Conservation (phyloP, 2,329 filamentous ascomycete species). For the Diaporthe eres region DNA sequence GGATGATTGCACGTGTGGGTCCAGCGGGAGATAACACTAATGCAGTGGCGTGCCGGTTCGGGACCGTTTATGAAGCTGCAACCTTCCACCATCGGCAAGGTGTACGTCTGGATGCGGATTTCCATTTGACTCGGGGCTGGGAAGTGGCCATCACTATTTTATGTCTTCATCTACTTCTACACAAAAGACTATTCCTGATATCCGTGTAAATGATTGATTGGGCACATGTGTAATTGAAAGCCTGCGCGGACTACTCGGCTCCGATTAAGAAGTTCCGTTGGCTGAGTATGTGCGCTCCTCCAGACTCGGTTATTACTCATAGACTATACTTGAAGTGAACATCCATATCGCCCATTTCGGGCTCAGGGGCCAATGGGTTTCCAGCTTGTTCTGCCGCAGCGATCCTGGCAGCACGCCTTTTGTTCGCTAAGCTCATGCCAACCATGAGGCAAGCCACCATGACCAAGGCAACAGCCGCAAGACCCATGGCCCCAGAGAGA, state of each 20-base stretch:
- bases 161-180: not conserved
- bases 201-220: not conserved
- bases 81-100: not conserved
- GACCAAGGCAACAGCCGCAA: slow-evolving; percentile 46
- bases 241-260: not conserved
- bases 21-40: slow-evolving; percentile 20
- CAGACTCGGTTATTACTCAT: not conserved
- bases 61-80: not conserved
- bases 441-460: slow-evolving; percentile 48
- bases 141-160: not conserved
- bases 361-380: slow-evolving; percentile 43
- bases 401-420: slow-evolving; percentile 46
- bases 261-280: not conserved
- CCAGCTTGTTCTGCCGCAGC: slow-evolving; percentile 45
- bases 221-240: not conserved
- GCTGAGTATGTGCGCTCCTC: not conserved
- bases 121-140: not conserved
- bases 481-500: slow-evolving; percentile 48
- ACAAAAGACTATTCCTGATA: not conserved
- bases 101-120: not conserved
- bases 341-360: slow-evolving; percentile 49
- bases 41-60: not conserved
- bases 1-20: not conserved
- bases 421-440: slow-evolving; percentile 48
- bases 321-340: slow-evolving; percentile 48